Evolutionary conservation across 164 flowering plant species (phyloP).

Genomic region (Brasenia schreberi): DNA sequence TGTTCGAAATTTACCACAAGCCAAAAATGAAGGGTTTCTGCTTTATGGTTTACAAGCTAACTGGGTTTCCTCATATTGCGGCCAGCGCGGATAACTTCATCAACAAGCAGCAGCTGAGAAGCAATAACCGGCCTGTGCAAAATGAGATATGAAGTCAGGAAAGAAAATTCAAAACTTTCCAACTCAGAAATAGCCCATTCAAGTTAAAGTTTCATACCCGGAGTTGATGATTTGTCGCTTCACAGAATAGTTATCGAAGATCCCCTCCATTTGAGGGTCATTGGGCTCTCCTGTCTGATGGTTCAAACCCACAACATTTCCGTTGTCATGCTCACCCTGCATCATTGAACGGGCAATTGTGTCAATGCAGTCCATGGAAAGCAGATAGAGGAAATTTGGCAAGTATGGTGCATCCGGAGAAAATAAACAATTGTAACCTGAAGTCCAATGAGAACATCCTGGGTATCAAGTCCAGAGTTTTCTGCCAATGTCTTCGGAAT

Average conservation of each 20-base stretch:
- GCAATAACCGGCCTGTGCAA: constrained; percentile 87
- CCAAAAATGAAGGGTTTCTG: neutral
- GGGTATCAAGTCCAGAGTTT: constrained; percentile 96
- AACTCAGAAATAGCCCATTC: neutral
- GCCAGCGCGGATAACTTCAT: constrained; percentile 98
- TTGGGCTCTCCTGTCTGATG: constrained; percentile 83
- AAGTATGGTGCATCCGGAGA: neutral
- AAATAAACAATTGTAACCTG: neutral
- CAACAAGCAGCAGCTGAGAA: constrained; percentile 87
- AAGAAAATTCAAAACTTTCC: neutral
- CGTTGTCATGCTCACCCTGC: constrained; percentile 92
- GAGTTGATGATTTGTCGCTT: constrained; percentile 94
- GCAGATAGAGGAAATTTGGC: neutral
- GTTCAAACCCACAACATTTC: constrained; percentile 81
- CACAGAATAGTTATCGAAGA: constrained; percentile 92
- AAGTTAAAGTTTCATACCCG: constrained; percentile 34
- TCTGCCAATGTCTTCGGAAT: constrained; percentile 96
- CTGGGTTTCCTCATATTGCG: constrained; percentile 94
- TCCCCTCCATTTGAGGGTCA: constrained; percentile 97
- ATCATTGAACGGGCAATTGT: neutral
- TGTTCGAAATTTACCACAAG: neutral
- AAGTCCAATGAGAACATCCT: constrained; percentile 62
- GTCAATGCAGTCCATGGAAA: neutral
- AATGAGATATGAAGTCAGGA: neutral
- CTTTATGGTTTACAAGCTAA: constrained; percentile 14